Percentiles rank a stretch among this genome's conserved stretches.
phyloP scores from a whole-genome alignment of 1,284 basidiomycete genomes.

The Apiotrichum mycotoxinovorans region DNA sequence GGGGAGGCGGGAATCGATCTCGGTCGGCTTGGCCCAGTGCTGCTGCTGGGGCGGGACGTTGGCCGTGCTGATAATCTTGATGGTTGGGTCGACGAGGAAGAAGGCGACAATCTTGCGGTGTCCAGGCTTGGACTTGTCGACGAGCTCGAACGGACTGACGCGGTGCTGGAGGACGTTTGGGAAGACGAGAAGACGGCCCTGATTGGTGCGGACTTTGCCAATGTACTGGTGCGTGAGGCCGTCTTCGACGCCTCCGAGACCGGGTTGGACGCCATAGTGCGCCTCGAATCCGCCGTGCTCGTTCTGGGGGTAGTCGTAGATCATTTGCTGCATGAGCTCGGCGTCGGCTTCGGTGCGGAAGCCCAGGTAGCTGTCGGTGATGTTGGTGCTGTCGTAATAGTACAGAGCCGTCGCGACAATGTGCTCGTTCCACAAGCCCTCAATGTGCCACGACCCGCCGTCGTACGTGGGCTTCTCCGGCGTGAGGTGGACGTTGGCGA shows the following conservation, averaged over 20 bases:
- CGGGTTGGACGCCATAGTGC: not conserved
- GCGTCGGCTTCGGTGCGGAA: constrained; percentile 5
- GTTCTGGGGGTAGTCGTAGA: too few relatives aligned
- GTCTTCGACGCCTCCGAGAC: too few relatives aligned
- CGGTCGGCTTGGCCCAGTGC: not conserved
- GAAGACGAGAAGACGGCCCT: constrained; percentile 12
- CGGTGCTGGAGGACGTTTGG: constrained; percentile 15
- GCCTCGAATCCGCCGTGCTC: not conserved
- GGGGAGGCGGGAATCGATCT: not conserved
- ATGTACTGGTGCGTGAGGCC: not conserved
- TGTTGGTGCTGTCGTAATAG: constrained; percentile 19
- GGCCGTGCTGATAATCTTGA: not conserved
- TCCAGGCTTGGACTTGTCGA: not conserved
- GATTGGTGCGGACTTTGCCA: not conserved
- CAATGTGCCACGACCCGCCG: constrained; percentile 15
- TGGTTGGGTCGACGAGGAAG: not conserved
- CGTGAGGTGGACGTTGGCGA: constrained; percentile 18
- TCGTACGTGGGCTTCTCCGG: constrained; percentile 14
- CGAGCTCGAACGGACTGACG: constrained; percentile 10
- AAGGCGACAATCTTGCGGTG: not conserved
- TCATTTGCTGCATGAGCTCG: too few relatives aligned
- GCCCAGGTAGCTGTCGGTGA: constrained; percentile 8
- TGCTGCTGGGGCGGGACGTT: constrained; percentile 13
- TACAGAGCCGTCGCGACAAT: constrained; percentile 15
- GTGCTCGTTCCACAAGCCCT: constrained; percentile 16